These are phyloP conservation scores for Nicotiana otophora DNA, from an alignment of 257 asterid genomes.

Conservation along the genomic window DNA sequence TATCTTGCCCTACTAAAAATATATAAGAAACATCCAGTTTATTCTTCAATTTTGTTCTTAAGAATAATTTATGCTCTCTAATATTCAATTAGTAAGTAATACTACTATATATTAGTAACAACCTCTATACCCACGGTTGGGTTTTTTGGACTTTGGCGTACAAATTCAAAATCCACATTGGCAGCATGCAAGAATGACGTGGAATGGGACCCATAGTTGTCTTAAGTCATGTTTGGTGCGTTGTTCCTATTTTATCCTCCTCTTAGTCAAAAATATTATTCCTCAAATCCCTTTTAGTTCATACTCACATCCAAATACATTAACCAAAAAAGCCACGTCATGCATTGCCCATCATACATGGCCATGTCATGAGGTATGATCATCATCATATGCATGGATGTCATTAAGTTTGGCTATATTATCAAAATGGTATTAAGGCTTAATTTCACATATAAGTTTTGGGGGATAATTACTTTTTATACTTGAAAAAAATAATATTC, in stretches of 20 bases:
- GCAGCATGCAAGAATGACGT: conserved; percentile 29
- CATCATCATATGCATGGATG: neutral
- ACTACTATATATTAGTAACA: neutral
- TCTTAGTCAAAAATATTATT: neutral
- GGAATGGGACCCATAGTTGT: conserved; percentile 23
- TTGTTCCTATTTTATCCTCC: neutral
- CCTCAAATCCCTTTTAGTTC: neutral
- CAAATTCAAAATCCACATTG: conserved; percentile 18
- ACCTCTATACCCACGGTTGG: neutral
- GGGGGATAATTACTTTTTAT: neutral
- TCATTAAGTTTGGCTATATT: neutral
- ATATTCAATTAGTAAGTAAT: neutral
- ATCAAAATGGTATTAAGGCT: neutral
- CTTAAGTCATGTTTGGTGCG: neutral
- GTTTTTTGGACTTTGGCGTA: neutral
- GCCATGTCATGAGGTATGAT: neutral
- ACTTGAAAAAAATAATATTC: no score
- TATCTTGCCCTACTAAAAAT: no score
- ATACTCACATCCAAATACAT: neutral
- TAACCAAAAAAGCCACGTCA: neutral
- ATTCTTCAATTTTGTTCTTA: neutral
- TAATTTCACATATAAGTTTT: neutral
- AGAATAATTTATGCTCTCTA: neutral
- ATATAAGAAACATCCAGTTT: neutral
- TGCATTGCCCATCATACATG: neutral